Conservation (phyloP, 2,329 filamentous ascomycete genomes). For the Ophiosphaerella korrae region DNA sequence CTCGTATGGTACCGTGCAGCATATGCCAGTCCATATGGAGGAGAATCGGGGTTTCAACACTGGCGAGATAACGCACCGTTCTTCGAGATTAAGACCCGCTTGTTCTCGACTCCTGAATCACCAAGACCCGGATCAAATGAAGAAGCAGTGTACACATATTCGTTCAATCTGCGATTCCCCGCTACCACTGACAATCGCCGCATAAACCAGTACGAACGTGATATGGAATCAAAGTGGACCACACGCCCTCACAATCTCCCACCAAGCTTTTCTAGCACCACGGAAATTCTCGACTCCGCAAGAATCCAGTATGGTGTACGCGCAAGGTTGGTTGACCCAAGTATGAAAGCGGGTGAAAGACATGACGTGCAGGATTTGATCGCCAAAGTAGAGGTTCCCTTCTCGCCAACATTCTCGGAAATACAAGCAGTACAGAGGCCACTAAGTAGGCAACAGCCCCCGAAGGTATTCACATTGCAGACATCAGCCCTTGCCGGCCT, state of each 20-base stretch:
- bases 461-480: constrained; percentile 20
- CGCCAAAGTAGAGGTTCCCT: constrained; percentile 16
- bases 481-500: constrained; percentile 20
- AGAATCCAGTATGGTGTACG: constrained; percentile 28
- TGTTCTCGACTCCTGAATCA: constrained; percentile 7
- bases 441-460: constrained; percentile 2
- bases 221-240: constrained; percentile 17
- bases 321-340: constrained; percentile 20
- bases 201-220: constrained; percentile 20
- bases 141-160: constrained; percentile 21
- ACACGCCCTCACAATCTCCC: constrained; percentile 26
- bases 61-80: constrained; percentile 31
- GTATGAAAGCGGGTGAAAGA: constrained; percentile 9
- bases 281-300: constrained; percentile 14
- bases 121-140: constrained; percentile 4
- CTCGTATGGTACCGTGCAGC: constrained; percentile 22
- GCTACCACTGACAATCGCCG: constrained; percentile 19
- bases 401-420: constrained; percentile 21
- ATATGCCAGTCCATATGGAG: neutral
- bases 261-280: constrained; percentile 22
- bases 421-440: constrained; percentile 1
- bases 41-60: constrained; percentile 19
- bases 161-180: constrained; percentile 28
- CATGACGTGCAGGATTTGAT: constrained; percentile 12
- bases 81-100: constrained; percentile 21